Evolutionary conservation across 176 grass and related monocot genomes (phyloP).

Genomic region (Otatea glauca): DNA sequence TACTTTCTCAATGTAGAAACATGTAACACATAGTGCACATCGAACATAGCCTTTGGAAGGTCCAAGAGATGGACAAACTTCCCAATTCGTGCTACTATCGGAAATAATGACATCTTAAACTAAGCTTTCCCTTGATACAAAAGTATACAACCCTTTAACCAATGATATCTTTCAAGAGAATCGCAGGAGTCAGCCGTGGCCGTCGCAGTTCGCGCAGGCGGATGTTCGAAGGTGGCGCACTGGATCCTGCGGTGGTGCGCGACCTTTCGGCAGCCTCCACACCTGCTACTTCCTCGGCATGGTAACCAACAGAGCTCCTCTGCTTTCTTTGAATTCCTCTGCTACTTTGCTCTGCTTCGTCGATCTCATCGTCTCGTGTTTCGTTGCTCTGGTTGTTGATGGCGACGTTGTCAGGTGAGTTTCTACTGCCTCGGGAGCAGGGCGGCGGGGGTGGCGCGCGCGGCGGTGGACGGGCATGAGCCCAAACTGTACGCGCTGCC

Average conservation of each 20-base stretch:
- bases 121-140: too few species aligned
- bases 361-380: not conserved
- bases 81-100: too few species aligned
- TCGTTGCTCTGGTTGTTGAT: not conserved
- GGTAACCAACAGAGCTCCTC: conserved; percentile 30
- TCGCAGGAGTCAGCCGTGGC: conserved; percentile 44
- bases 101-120: too few species aligned
- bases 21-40: too few species aligned
- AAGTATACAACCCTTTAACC: too few species aligned
- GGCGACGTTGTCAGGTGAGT: conserved; percentile 40
- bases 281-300: conserved; percentile 82
- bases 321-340: not conserved
- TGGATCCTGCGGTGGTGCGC: conserved; percentile 64
- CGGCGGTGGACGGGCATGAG: conserved; percentile 52
- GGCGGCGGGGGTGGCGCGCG: conserved; percentile 51
- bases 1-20: too few species aligned
- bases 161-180: too few species aligned
- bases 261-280: conserved; percentile 65
- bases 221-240: conserved; percentile 61
- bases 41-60: too few species aligned
- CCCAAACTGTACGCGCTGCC: conserved; percentile 67
- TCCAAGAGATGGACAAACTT: too few species aligned
- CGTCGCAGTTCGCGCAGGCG: conserved; percentile 36
- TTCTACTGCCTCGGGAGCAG: conserved; percentile 70
- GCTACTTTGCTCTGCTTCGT: not conserved